A percentile compares a stretch with the other conserved stretches of the same genome.
These are phyloP conservation scores for Rosellinia necatrix DNA, from an alignment of 2,329 filamentous ascomycete genomes.

Conservation along the genomic window DNA sequence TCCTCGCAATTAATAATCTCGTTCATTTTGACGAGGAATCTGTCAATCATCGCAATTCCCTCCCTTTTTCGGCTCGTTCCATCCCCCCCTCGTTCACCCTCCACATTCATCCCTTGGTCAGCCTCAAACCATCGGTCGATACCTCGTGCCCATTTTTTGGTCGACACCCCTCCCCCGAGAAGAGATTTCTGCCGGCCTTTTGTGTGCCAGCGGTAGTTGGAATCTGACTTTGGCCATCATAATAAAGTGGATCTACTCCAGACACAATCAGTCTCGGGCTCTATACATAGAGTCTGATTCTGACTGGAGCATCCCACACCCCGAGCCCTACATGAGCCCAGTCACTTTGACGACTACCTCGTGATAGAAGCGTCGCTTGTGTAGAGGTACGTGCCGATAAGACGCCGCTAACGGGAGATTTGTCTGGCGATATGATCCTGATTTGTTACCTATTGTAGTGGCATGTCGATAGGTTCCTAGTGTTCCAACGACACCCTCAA, in stretches of 20 bases:
- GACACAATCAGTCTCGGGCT: slow-evolving; percentile 42
- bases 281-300: slow-evolving; percentile 40
- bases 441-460: slow-evolving; percentile 44
- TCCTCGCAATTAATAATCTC: slow-evolving; percentile 37
- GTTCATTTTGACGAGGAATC: slow-evolving; percentile 36
- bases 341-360: slow-evolving; percentile 35
- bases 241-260: slow-evolving; percentile 41
- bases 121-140: slow-evolving; percentile 20
- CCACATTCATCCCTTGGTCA: slow-evolving; percentile 24
- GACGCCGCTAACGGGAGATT: background rate
- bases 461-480: slow-evolving; percentile 48
- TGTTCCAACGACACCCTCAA: slow-evolving; percentile 44
- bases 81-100: slow-evolving; percentile 18
- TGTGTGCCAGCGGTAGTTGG: slow-evolving; percentile 40
- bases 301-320: slow-evolving; percentile 41
- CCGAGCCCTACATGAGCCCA: slow-evolving; percentile 43
- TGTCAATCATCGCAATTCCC: slow-evolving; percentile 36
- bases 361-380: slow-evolving; percentile 41
- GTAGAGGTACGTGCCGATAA: slow-evolving; percentile 40
- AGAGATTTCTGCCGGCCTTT: slow-evolving; percentile 35
- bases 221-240: slow-evolving; percentile 43
- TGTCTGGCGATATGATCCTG: slow-evolving; percentile 29
- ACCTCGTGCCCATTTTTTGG: slow-evolving; percentile 38
- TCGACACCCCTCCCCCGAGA: slow-evolving; percentile 31
- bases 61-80: slow-evolving; percentile 33